These are phyloP conservation scores for Halteria grandinella DNA, from an alignment of 73 alveolate genomes.

Conservation along the genomic window DNA sequence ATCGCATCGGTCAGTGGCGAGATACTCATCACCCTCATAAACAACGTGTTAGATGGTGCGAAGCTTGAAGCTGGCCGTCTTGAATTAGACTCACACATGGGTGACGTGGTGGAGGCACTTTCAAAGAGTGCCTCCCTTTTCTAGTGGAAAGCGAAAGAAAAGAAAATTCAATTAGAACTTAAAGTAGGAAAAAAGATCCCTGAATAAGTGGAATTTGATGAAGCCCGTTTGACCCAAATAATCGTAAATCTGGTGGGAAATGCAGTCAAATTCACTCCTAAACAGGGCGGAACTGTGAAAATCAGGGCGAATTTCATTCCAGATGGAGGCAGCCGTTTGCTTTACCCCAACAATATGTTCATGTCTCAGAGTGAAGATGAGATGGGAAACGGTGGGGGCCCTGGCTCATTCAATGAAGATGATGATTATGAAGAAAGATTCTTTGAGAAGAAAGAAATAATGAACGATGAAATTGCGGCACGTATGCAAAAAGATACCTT, in stretches of 20 bases:
- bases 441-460: constrained; percentile 35
- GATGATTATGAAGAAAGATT: constrained; percentile 37
- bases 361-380: too few species aligned
- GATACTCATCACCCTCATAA: constrained; percentile 46
- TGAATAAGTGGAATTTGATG: constrained; percentile 30
- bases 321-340: too few species aligned
- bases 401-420: constrained; percentile 20
- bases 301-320: constrained; percentile 36
- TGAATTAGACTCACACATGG: constrained; percentile 33
- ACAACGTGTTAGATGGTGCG: constrained; percentile 57
- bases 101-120: constrained; percentile 19
- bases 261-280: constrained; percentile 56
- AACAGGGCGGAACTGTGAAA: constrained; percentile 24
- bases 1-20: constrained; percentile 58
- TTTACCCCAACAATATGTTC: too few species aligned
- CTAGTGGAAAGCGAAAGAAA: constrained; percentile 47
- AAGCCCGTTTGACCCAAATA: constrained; percentile 44
- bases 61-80: constrained; percentile 44
- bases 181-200: constrained; percentile 32
- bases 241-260: constrained; percentile 50
- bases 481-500: not conserved
- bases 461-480: too few species aligned
- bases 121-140: constrained; percentile 17
- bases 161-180: constrained; percentile 9
- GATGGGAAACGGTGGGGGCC: too few species aligned